Evolutionary conservation across 2,329 filamentous ascomycete genomes (phyloP).

Genomic region (Monosporascus sp.): DNA sequence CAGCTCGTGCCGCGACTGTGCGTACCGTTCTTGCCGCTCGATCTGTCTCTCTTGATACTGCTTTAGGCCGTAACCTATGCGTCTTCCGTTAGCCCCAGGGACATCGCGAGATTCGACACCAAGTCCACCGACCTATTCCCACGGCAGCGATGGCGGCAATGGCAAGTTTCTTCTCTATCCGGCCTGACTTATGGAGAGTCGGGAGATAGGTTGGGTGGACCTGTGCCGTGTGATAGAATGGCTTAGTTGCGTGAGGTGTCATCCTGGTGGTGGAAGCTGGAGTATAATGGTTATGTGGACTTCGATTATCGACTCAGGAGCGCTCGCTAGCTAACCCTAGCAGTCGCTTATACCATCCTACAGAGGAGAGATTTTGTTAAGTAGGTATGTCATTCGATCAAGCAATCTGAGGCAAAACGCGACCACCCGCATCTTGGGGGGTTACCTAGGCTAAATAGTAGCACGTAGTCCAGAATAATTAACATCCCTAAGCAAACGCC

Average conservation of each 20-base stretch:
- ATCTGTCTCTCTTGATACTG: constrained; percentile 22
- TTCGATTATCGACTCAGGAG: too few relatives aligned
- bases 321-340: too few relatives aligned
- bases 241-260: constrained; percentile 11
- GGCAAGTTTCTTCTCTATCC: constrained; percentile 23
- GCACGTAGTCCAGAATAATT: not conserved
- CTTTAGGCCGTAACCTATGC: constrained; percentile 23
- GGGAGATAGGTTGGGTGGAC: constrained; percentile 26
- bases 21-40: constrained; percentile 21
- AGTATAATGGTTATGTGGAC: not conserved
- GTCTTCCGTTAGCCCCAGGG: too few relatives aligned
- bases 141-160: constrained; percentile 27
- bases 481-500: not conserved
- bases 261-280: not conserved
- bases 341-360: too few relatives aligned
- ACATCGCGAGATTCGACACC: too few relatives aligned
- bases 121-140: constrained; percentile 23
- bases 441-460: too few relatives aligned
- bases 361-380: too few relatives aligned
- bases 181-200: constrained; percentile 20
- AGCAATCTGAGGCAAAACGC: too few relatives aligned
- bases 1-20: constrained; percentile 20
- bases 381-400: too few relatives aligned
- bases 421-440: too few relatives aligned
- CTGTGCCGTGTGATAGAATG: constrained; percentile 24